Conservation (phyloP, 495 filamentous ascomycete genomes). For the Sordaria brevicollis region DNA sequence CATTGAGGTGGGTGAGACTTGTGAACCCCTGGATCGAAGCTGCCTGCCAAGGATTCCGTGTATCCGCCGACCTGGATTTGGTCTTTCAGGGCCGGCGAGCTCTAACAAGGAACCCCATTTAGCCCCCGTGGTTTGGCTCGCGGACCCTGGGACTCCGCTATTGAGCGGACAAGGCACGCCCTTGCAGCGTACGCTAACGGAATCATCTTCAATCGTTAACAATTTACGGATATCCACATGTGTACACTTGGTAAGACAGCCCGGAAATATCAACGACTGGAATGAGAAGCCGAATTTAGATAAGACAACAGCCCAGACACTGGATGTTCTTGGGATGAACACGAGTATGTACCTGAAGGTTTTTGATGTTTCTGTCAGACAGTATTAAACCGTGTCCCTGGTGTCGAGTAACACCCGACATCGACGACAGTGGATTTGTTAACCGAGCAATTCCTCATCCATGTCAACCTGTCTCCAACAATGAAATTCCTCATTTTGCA, state of each 20-base stretch:
- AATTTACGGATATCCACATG: too few species aligned
- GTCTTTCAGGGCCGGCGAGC: not conserved
- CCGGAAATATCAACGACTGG: not conserved
- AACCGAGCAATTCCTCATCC: not conserved
- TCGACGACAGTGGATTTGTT: too few species aligned
- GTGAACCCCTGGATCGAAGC: not conserved
- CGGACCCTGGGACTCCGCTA: not conserved
- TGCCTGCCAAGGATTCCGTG: not conserved
- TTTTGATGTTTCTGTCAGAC: too few species aligned
- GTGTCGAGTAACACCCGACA: too few species aligned
- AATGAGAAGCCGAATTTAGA: not conserved
- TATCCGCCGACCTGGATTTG: not conserved
- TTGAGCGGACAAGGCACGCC: not conserved
- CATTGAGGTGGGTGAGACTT: not conserved
- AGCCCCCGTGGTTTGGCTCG: not conserved
- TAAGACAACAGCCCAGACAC: not conserved
- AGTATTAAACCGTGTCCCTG: too few species aligned
- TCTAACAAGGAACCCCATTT: not conserved
- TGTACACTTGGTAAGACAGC: too few species aligned
- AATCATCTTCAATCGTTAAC: not conserved
- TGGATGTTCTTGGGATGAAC: not conserved
- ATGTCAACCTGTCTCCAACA: not conserved
- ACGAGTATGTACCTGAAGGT: not conserved
- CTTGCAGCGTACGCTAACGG: not conserved
- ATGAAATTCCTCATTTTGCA: not conserved